Evolutionary conservation across 805 yeast genomes (phyloP).

Genomic region (Groenewaldozyma salmanticensis): DNA sequence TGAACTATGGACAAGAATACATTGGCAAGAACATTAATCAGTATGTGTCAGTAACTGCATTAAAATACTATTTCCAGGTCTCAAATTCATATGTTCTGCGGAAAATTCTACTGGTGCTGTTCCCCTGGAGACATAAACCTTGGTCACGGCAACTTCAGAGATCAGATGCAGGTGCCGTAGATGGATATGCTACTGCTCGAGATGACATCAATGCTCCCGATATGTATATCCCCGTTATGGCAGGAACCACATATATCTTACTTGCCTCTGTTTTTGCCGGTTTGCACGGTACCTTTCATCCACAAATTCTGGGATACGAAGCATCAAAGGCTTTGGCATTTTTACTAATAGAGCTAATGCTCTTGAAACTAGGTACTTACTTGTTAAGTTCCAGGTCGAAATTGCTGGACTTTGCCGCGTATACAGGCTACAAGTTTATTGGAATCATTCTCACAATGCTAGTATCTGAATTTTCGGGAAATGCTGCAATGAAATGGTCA

Average conservation of each 20-base stretch:
- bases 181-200: constrained; percentile 61
- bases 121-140: constrained; percentile 77
- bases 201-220: constrained; percentile 94
- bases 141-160: constrained; percentile 55
- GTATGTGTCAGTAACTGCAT: constrained; percentile 41
- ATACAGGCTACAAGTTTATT: constrained; percentile 90
- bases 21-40: constrained; percentile 57
- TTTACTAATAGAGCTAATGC: constrained; percentile 60
- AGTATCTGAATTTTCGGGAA: constrained; percentile 20
- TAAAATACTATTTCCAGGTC: constrained; percentile 85
- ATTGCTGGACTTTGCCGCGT: constrained; percentile 76
- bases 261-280: constrained; percentile 82
- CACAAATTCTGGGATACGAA: constrained; percentile 79
- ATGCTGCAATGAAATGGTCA: constrained; percentile 37
- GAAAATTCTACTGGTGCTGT: constrained; percentile 62
- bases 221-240: constrained; percentile 91
- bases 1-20: constrained; percentile 71
- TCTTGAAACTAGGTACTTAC: constrained; percentile 77
- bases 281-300: constrained; percentile 80
- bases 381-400: constrained; percentile 61
- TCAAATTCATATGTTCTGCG: constrained; percentile 75
- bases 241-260: constrained; percentile 76
- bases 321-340: constrained; percentile 82
- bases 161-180: constrained; percentile 29
- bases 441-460: constrained; percentile 37